Conservation (phyloP, 2,329 filamentous ascomycete genomes). For the Cytospora chrysosperma region DNA sequence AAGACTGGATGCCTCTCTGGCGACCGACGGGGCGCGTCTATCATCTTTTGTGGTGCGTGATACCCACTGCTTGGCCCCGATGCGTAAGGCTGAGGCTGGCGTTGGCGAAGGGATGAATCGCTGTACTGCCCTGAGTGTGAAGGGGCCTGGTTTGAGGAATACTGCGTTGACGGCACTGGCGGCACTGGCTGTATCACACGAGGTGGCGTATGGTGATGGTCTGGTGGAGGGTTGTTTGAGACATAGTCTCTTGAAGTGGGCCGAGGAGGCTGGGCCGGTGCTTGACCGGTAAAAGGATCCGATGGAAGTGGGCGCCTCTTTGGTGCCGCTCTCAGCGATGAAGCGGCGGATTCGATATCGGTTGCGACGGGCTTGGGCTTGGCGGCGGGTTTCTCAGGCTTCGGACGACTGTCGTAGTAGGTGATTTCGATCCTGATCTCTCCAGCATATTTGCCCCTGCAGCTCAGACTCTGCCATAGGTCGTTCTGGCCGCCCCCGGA, state of each 20-base stretch:
- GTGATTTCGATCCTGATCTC: slow-evolving; percentile 95
- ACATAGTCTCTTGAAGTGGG: slow-evolving; percentile 32
- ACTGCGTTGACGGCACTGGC: slow-evolving; percentile 41
- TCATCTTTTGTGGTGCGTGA: slow-evolving; percentile 26
- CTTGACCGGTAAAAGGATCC: slow-evolving; percentile 65
- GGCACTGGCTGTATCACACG: slow-evolving; percentile 40
- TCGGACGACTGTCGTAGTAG: slow-evolving; percentile 87
- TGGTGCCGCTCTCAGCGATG: slow-evolving; percentile 56
- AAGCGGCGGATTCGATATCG: slow-evolving; percentile 37
- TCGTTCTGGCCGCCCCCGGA: slow-evolving; percentile 91
- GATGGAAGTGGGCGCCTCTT: slow-evolving; percentile 83
- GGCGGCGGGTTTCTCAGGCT: slow-evolving; percentile 67
- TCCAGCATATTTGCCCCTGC: slow-evolving; percentile 91
- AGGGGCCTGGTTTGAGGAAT: slow-evolving; percentile 52
- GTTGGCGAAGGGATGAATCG: slow-evolving; percentile 36
- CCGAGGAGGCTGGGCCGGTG: slow-evolving; percentile 40
- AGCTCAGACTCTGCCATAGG: slow-evolving; percentile 84
- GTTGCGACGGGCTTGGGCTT: slow-evolving; percentile 48
- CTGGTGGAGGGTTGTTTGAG: slow-evolving; percentile 36
- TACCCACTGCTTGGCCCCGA: slow-evolving; percentile 31
- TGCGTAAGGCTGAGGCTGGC: slow-evolving; percentile 40
- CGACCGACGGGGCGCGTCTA: slow-evolving; percentile 9
- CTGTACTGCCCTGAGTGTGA: slow-evolving; percentile 53
- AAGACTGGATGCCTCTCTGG: slow-evolving; percentile 35
- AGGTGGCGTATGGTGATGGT: slow-evolving; percentile 43